Evolutionary conservation across 75 land plant species (phyloP).

Genomic region (Isoetes taiwanensis): DNA sequence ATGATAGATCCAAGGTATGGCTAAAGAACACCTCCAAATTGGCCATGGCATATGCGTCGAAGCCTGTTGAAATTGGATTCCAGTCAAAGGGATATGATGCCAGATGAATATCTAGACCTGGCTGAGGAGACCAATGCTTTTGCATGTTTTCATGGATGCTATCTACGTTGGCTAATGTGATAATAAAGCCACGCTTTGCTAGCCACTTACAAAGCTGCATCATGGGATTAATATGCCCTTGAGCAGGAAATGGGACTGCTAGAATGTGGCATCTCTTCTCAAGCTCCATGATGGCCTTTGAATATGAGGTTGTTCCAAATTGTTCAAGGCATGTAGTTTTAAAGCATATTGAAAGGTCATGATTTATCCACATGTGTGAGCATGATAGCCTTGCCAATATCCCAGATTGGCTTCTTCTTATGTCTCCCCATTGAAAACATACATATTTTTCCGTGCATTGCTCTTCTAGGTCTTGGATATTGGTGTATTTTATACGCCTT

Average conservation of each 20-base stretch:
- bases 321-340: too few species aligned
- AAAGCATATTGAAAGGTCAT: too few species aligned
- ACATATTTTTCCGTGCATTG: too few species aligned
- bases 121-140: not conserved
- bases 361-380: too few species aligned
- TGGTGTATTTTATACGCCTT: too few species aligned
- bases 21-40: not conserved
- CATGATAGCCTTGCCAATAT: too few species aligned
- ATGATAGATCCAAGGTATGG: too few species aligned
- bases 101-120: not conserved
- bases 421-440: too few species aligned
- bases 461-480: too few species aligned
- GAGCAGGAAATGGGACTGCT: conserved; percentile 5
- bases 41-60: not conserved
- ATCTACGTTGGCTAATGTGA: not conserved
- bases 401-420: too few species aligned
- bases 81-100: not conserved
- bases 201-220: conserved; percentile 5
- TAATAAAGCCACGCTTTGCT: not conserved
- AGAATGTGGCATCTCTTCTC: not conserved
- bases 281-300: too few species aligned
- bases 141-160: not conserved
- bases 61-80: not conserved
- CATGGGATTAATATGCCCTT: not conserved
- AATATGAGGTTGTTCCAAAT: too few species aligned